A percentile compares a stretch with the other conserved stretches of the same genome.
Evolutionary conservation across 176 grass and related monocot genomes (phyloP).

Genomic region (Carex parvula): DNA sequence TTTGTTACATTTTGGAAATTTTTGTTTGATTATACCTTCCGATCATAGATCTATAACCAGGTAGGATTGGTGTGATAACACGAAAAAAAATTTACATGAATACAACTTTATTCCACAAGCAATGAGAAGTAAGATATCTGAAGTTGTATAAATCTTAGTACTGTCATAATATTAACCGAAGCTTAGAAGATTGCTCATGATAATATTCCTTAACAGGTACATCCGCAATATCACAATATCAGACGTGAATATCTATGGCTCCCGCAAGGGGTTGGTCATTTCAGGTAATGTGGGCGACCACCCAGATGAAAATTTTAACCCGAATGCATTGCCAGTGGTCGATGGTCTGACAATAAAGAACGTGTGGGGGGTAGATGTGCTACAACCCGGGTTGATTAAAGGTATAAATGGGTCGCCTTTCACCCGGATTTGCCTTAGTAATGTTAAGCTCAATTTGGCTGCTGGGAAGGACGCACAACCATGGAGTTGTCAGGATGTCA

Average conservation of each 20-base stretch:
- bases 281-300: conserved; percentile 70
- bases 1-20: background rate
- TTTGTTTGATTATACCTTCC: background rate
- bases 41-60: background rate
- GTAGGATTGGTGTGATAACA: background rate
- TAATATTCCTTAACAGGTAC: conserved; percentile 28
- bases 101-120: background rate
- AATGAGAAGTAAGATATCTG: background rate
- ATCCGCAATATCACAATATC: conserved; percentile 74
- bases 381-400: conserved; percentile 65
- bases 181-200: background rate
- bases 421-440: conserved; percentile 64
- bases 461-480: conserved; percentile 1
- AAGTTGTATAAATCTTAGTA: background rate
- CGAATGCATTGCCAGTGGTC: conserved; percentile 52
- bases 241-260: conserved; percentile 51
- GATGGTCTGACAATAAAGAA: conserved; percentile 68
- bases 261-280: conserved; percentile 57
- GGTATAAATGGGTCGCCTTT: conserved; percentile 67
- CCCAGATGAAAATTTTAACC: conserved; percentile 54
- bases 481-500: conserved; percentile 73
- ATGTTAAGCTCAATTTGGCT: conserved; percentile 47
- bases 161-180: background rate
- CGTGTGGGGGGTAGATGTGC: conserved; percentile 64
- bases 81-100: background rate